Percentiles rank a stretch among this genome's conserved stretches.
These are phyloP conservation scores for Kwoniella sp. DNA, from an alignment of 768 basidiomycete genomes.

Conservation along the genomic window DNA sequence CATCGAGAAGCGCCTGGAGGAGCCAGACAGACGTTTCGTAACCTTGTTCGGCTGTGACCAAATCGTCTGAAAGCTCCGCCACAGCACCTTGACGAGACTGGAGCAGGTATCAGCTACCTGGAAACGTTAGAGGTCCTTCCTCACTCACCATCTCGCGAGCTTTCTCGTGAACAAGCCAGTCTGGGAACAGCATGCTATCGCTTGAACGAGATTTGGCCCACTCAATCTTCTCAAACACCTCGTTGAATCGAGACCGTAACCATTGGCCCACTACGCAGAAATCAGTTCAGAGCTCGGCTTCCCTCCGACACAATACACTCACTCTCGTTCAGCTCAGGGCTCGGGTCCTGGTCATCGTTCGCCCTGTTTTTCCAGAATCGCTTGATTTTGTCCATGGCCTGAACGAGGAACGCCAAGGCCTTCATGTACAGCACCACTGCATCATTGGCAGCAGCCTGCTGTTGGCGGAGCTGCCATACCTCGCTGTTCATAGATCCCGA, in stretches of 20 bases:
- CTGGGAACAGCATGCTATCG: slow-evolving; percentile 73
- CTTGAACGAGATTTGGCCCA: slow-evolving; percentile 52
- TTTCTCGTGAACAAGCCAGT: slow-evolving; percentile 87
- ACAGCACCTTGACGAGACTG: slow-evolving; percentile 90
- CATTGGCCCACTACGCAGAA: slow-evolving; percentile 57
- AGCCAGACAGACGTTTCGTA: slow-evolving; percentile 96
- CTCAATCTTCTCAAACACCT: slow-evolving; percentile 87
- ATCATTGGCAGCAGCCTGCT: slow-evolving; percentile 43
- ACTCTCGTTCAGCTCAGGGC: slow-evolving; percentile 55
- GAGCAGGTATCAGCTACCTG: not conserved
- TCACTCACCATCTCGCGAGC: slow-evolving; percentile 73
- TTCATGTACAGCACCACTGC: slow-evolving; percentile 47
- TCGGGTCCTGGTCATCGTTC: slow-evolving; percentile 27
- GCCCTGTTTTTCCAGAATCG: slow-evolving; percentile 54
- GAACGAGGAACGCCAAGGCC: slow-evolving; percentile 80
- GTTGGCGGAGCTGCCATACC: slow-evolving; percentile 25
- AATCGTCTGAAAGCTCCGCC: slow-evolving; percentile 77
- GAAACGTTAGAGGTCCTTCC: not conserved
- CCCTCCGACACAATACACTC: slow-evolving; percentile 52
- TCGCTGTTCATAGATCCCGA: slow-evolving; percentile 41
- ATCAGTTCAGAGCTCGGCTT: slow-evolving; percentile 3
- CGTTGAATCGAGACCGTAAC: slow-evolving; percentile 91
- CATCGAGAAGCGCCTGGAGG: slow-evolving; percentile 85
- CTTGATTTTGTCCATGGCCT: slow-evolving; percentile 75
- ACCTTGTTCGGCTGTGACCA: slow-evolving; percentile 82